Evolutionary conservation across 768 basidiomycete genomes (phyloP), one percentile per base, ranked within the genome.

Genomic region (Auriscalpium orientale): DNA sequence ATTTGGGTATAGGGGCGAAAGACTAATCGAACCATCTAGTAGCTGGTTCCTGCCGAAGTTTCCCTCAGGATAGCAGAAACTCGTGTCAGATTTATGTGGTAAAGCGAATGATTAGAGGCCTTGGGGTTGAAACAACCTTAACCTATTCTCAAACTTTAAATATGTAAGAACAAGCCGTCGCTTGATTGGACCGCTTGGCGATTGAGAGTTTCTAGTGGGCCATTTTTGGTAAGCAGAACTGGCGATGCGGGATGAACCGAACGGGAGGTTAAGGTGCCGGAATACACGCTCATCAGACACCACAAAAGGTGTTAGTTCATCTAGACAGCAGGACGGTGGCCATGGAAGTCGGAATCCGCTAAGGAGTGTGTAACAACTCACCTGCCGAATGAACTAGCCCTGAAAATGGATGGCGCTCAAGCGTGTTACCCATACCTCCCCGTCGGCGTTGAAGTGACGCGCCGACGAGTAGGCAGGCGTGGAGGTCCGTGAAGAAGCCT

Each of bases 1-100:
- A 89, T 85, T 87, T 88, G 87, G 85, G 87, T 88, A 89, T 89
- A 89, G 87, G 87, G 88, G 87, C 83, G 84, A 89, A 89, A 89
- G 88, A 89, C 87, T 86, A 88, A 89, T 90, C 85, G 85, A 89
- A 87, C 86, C 86, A 86, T 88, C 79, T 87, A 87, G 85, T 88
- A 86, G 85, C 86, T 89, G 85, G 85, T 88, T 89, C 85, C 86
- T 83, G 82, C 84, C 84, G 83, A 86, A 88, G 84, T 86, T 87
- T 88, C 85, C 84, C 85, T 80, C 78, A 80, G 79, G 79, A 80
- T 79, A 80, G 79, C 79, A 79, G 78, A 78, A 74, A 75, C 78
- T 79, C 77, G 68, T 72, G 74, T 76, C 76, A 72, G 74, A 73
- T 71, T 74, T 77, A 75, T 78, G 76, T 74, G 76, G 75, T 83